Evolutionary conservation across 768 basidiomycete genomes (phyloP).

Genomic region (Cystofilobasidium capitatum): DNA sequence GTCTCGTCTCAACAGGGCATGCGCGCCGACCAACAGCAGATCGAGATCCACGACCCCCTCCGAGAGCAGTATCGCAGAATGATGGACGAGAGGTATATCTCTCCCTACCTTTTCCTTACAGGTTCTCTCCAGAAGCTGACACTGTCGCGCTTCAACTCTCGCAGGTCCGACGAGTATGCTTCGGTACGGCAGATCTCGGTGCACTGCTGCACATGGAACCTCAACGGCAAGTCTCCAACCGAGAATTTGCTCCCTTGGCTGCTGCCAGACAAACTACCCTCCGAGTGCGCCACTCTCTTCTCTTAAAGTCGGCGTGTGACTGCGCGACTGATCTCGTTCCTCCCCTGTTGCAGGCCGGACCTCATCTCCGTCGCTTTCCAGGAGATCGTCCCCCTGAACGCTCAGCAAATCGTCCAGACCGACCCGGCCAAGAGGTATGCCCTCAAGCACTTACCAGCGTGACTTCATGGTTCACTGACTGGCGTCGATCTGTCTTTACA

Average conservation of each 20-base stretch:
- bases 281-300: too few species aligned
- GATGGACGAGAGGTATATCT: constrained; percentile 55
- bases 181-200: constrained; percentile 59
- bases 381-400: constrained; percentile 95
- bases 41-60: constrained; percentile 86
- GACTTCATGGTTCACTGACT: neutral
- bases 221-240: constrained; percentile 76
- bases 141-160: neutral
- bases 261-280: constrained; percentile 48
- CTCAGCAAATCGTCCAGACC: constrained; percentile 90
- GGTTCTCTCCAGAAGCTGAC: too few species aligned
- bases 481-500: constrained; percentile 36
- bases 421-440: constrained; percentile 80
- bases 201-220: constrained; percentile 89
- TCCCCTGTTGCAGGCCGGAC: constrained; percentile 54
- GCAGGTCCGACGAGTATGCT: constrained; percentile 74
- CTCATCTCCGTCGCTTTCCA: constrained; percentile 87
- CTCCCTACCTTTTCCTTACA: neutral
- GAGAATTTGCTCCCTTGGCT: constrained; percentile 84
- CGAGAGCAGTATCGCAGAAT: constrained; percentile 72
- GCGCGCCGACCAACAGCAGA: constrained; percentile 72
- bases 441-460: constrained; percentile 17
- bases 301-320: neutral
- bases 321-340: neutral
- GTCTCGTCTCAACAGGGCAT: too few species aligned